These are phyloP conservation scores for Fraxinus sp. DNA, from an alignment of 305 asterid genomes.

Conservation along the genomic window DNA sequence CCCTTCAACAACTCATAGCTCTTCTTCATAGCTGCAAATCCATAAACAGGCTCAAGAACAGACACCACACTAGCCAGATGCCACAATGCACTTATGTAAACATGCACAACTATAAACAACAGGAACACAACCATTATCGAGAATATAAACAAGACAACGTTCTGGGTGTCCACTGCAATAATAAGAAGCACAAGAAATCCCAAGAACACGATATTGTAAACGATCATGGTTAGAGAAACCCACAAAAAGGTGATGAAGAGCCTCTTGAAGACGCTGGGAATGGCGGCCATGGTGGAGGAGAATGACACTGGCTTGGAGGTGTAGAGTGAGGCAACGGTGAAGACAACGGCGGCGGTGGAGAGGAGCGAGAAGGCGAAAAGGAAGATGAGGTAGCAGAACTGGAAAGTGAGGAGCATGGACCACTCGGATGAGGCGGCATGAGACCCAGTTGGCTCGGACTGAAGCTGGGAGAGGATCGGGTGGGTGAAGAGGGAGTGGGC, in stretches of 20 bases:
- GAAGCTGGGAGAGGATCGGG: conserved; percentile 71
- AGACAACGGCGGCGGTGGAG: conserved; percentile 24
- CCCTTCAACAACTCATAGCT: not conserved
- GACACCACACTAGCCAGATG: conserved; percentile 5
- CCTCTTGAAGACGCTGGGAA: conserved; percentile 5
- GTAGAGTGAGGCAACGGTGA: conserved; percentile 19
- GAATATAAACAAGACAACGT: not conserved
- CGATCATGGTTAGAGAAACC: conserved; percentile 16
- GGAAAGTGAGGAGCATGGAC: conserved; percentile 3
- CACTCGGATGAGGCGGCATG: conserved; percentile 53
- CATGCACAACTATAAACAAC: conserved; percentile 1
- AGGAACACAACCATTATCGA: not conserved
- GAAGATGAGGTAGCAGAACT: conserved; percentile 4
- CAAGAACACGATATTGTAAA: conserved; percentile 21
- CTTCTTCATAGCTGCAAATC: not conserved
- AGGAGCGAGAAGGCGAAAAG: conserved; percentile 19
- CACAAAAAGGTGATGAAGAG: conserved; percentile 17
- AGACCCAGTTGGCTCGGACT: conserved; percentile 36
- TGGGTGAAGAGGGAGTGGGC: conserved; percentile 94
- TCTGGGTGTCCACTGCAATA: conserved; percentile 14
- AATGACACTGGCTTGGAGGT: conserved; percentile 1
- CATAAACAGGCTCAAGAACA: not conserved
- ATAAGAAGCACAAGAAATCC: conserved; percentile 2
- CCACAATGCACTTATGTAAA: conserved; percentile 2
- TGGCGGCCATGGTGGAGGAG: not conserved